Conservation (phyloP, 495 filamentous ascomycete species). For the Penicillium nucicola region DNA sequence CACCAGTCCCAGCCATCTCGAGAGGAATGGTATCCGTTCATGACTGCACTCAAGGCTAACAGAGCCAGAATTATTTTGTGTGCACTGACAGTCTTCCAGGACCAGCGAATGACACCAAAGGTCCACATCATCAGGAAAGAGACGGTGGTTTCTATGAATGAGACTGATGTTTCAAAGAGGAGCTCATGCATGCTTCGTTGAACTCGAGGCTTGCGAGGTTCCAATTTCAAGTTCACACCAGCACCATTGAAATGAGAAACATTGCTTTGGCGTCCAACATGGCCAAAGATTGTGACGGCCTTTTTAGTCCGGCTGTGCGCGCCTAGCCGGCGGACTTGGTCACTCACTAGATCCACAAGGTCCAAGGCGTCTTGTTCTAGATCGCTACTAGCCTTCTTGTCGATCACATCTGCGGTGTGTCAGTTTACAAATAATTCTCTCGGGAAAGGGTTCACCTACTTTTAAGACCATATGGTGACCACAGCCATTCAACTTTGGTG, state of each 20-base stretch:
- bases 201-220: conserved; percentile 55
- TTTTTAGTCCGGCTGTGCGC: conserved; percentile 82
- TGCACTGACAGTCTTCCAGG: conserved; percentile 68
- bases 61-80: conserved; percentile 70
- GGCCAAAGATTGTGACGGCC: conserved; percentile 86
- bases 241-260: conserved; percentile 58
- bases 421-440: conserved; percentile 9
- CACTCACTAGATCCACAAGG: conserved; percentile 77
- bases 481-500: conserved; percentile 81
- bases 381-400: conserved; percentile 76
- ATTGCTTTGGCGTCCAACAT: conserved; percentile 70
- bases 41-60: conserved; percentile 60
- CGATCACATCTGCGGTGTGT: conserved; percentile 54
- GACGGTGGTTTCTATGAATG: conserved; percentile 65
- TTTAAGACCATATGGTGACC: conserved; percentile 60
- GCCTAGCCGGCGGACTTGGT: conserved; percentile 79
- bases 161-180: conserved; percentile 63
- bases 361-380: conserved; percentile 80
- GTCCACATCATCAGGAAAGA: conserved; percentile 73
- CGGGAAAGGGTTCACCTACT: conserved; percentile 30
- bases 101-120: conserved; percentile 56
- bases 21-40: conserved; percentile 70
- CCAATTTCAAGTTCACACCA: conserved; percentile 35
- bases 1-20: conserved; percentile 73
- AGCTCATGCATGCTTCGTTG: conserved; percentile 66